Conservation (phyloP, 768 basidiomycete genomes). For the Russula brevipes region DNA sequence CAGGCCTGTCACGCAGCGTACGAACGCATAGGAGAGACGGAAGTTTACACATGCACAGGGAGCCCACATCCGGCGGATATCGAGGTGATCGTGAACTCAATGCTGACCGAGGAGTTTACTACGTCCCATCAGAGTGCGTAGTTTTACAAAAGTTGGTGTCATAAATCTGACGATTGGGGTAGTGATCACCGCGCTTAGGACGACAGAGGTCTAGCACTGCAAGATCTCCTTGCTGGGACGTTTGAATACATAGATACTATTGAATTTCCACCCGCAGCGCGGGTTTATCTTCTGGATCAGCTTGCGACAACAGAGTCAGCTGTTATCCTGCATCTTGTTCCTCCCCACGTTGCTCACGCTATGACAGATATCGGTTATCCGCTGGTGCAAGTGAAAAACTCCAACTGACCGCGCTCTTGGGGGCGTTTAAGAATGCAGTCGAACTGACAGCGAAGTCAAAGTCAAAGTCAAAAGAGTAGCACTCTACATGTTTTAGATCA, state of each 20-base stretch:
- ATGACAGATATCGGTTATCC: constrained; percentile 75
- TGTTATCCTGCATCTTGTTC: not conserved
- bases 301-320: constrained; percentile 94
- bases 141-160: not conserved
- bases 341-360: not conserved
- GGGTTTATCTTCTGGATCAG: constrained; percentile 87
- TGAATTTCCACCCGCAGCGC: constrained; percentile 79
- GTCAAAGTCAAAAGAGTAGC: constrained; percentile 22
- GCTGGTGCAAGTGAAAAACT: constrained; percentile 93
- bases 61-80: constrained; percentile 95
- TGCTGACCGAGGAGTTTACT: constrained; percentile 95
- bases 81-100: constrained; percentile 86
- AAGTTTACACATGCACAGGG: constrained; percentile 95
- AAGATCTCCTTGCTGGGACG: constrained; percentile 87
- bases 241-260: constrained; percentile 87
- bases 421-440: constrained; percentile 89
- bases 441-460: constrained; percentile 55
- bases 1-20: constrained; percentile 99
- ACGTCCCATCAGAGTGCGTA: constrained; percentile 74
- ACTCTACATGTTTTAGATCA: constrained; percentile 6
- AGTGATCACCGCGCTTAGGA: constrained; percentile 87
- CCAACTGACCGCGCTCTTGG: constrained; percentile 85
- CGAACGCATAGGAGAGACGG: constrained; percentile 78
- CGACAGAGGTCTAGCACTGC: constrained; percentile 91
- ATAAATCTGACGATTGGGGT: not conserved